These are phyloP conservation scores for Dactylonectria macrodidyma DNA, from an alignment of 2,329 filamentous ascomycete species.

Conservation along the genomic window DNA sequence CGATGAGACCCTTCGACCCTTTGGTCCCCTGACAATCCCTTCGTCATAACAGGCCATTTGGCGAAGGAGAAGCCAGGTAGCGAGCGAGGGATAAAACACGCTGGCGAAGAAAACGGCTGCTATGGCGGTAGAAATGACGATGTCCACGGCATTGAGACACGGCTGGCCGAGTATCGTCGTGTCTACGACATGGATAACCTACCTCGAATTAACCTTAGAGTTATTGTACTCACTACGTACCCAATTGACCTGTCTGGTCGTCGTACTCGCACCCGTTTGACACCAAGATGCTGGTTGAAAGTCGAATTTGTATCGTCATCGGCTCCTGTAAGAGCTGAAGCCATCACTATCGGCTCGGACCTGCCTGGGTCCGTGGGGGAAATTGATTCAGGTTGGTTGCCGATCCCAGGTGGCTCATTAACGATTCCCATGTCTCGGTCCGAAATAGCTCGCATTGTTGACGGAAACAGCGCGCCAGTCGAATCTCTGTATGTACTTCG, in stretches of 20 bases:
- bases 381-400: constrained; percentile 24
- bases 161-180: constrained; percentile 34
- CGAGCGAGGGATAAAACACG: constrained; percentile 29
- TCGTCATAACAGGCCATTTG: constrained; percentile 43
- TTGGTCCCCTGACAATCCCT: constrained; percentile 30
- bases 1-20: constrained; percentile 34
- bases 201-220: constrained; percentile 42
- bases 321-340: constrained; percentile 22
- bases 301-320: constrained; percentile 26
- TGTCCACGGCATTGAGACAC: constrained; percentile 37
- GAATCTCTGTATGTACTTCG: constrained; percentile 1
- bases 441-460: constrained; percentile 18
- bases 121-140: constrained; percentile 22
- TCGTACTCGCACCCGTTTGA: constrained; percentile 1
- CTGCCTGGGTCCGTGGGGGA: constrained; percentile 28
- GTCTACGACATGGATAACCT: constrained; percentile 34
- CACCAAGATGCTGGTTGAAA: constrained; percentile 6
- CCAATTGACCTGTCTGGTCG: constrained; percentile 25
- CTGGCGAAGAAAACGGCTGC: constrained; percentile 14
- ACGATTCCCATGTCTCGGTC: constrained; percentile 8
- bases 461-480: constrained; percentile 18
- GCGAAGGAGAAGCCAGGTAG: constrained; percentile 34
- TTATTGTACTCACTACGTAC: constrained; percentile 27
- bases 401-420: constrained; percentile 17
- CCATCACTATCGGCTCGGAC: constrained; percentile 23